phyloP scores from a whole-genome alignment of 2,329 filamentous ascomycete genomes.

The Phyllosticta ampelicida region DNA sequence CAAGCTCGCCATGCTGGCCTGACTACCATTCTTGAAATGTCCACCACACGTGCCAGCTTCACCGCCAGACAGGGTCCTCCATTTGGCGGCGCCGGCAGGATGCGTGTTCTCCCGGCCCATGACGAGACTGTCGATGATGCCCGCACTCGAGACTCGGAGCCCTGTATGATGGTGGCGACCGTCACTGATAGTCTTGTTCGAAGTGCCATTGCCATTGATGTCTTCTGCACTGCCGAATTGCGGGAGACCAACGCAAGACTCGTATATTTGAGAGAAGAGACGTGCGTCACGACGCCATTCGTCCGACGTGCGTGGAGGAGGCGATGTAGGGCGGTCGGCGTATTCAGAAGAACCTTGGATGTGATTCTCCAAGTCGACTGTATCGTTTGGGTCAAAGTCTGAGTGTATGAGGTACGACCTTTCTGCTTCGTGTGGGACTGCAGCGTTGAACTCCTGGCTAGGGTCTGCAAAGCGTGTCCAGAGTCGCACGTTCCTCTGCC shows the following conservation, averaged over 20 bases:
- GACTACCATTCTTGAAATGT: not conserved
- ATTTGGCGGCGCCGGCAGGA: not conserved
- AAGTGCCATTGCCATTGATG: not conserved
- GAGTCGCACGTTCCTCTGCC: not conserved
- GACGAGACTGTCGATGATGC: not conserved
- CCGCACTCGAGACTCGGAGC: not conserved
- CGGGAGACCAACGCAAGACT: constrained; percentile 19
- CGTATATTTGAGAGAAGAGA: constrained; percentile 26
- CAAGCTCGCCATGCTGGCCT: not conserved
- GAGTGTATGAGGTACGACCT: not conserved
- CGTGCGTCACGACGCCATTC: constrained; percentile 16
- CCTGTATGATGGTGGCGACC: not conserved
- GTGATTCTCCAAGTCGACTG: not conserved
- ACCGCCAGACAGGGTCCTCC: not conserved
- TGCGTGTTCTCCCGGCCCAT: not conserved
- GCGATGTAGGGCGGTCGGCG: not conserved
- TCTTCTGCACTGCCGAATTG: constrained; percentile 2
- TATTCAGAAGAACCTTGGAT: not conserved
- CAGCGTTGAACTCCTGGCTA: not conserved
- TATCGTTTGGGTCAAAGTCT: not conserved
- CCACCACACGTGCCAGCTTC: not conserved
- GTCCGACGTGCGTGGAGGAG: not conserved
- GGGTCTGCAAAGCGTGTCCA: not conserved
- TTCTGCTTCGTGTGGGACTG: not conserved
- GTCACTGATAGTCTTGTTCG: not conserved